Conservation (phyloP, 2,329 filamentous ascomycete species). For the Hypoxylon sp. region DNA sequence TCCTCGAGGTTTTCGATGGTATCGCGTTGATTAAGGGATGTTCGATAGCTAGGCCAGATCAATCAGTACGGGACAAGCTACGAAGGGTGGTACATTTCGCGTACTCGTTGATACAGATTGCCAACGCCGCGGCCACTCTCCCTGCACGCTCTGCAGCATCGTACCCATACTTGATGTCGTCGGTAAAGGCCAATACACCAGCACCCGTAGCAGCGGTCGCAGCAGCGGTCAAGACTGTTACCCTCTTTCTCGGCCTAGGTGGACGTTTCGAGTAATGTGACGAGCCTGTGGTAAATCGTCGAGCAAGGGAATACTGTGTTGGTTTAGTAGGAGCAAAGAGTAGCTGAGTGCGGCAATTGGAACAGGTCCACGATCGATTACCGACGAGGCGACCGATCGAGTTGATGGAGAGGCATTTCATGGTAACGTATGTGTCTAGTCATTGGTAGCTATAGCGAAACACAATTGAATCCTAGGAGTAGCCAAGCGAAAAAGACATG, state of each 20-base stretch:
- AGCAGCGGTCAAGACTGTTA: slow-evolving; percentile 61
- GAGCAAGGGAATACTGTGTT: slow-evolving; percentile 40
- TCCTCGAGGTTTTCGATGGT: slow-evolving; percentile 71
- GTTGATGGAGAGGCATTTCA: slow-evolving; percentile 57
- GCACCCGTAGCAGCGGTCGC: slow-evolving; percentile 62
- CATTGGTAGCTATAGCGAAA: slow-evolving; percentile 22
- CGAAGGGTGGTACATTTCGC: slow-evolving; percentile 3
- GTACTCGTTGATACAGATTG: slow-evolving; percentile 89
- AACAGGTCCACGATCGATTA: slow-evolving; percentile 60
- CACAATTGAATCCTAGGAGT: slow-evolving; percentile 19
- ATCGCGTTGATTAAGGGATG: slow-evolving; percentile 79
- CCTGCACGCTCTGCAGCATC: slow-evolving; percentile 81
- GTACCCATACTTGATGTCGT: slow-evolving; percentile 81
- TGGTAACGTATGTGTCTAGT: slow-evolving; percentile 44
- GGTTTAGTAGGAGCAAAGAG: slow-evolving; percentile 49
- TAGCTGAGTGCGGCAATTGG: slow-evolving; percentile 58
- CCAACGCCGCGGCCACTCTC: slow-evolving; percentile 79
- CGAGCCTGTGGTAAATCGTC: slow-evolving; percentile 43
- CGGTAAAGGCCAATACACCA: slow-evolving; percentile 66
- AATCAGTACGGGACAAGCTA: slow-evolving; percentile 7
- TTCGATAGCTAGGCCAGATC: slow-evolving; percentile 76
- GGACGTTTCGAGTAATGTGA: slow-evolving; percentile 43
- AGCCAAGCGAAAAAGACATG: slow-evolving; percentile 36
- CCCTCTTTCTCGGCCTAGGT: slow-evolving; percentile 40
- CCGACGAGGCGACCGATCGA: slow-evolving; percentile 54